Evolutionary conservation across 805 yeast species (phyloP), one percentile per base, ranked within the genome.

Genomic region (Yamadazyma ubonensis): DNA sequence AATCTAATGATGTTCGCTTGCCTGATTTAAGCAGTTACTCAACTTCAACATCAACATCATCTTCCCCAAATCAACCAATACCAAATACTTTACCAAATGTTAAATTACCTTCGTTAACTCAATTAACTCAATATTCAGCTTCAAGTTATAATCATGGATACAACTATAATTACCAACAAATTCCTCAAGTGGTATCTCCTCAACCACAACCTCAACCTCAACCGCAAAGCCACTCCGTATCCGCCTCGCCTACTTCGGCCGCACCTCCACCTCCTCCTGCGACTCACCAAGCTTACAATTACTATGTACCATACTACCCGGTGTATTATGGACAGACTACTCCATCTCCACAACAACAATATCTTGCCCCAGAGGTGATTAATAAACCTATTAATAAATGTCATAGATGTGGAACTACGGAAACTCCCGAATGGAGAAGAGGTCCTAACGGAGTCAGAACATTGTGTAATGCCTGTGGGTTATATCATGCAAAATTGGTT

Each of bases 401-500:
- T 40, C 73, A 69, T 40, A 50, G 74, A 22, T 69, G 74, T 43
- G 73, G 73, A 11, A 68, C 73, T 25, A 67, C 72, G 2, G 73
- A 69, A 42, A 67, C 73, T 2, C 73, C 71, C 5, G 73, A 67
- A 48, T 67, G 73, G 73, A 52, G 73, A 38, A 52, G 71, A 32
- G 73, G 73, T 3, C 73, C 73, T 8, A 64, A 65, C 32, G 73
- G 73, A 2, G 69, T 65, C n/a, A 51, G 71, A n/a, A 67, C 73
- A 0, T 54, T 67, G 30, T 67, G 73, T 44, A 67, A 67, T 43
- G 73, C 73, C 1, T 67, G 73, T 49, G 73, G 73, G 0, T 59
- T 67, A 33, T 67, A 61, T 46, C 73, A 67, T 43, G 71, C 73
- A 26, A 67, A 67, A 41, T 54, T 67, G 61, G 67, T 75, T 37